phyloP scores from a whole-genome alignment of 177 flowering plant species.

The Tripterygium wilfordii region DNA sequence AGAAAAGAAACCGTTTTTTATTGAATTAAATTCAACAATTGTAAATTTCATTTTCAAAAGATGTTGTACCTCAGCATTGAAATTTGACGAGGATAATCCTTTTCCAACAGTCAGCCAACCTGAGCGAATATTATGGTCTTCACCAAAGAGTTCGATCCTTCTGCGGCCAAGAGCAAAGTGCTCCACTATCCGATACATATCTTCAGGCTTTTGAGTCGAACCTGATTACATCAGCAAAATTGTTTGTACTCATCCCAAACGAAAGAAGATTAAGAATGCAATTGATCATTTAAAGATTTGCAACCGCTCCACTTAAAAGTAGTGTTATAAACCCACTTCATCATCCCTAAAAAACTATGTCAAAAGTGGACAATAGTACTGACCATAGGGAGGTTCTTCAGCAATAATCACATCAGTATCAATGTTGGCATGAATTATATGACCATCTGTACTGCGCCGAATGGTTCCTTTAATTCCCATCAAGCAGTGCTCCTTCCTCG shows the following conservation, averaged over 20 bases:
- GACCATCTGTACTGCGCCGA: conserved; percentile 98
- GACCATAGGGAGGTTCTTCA: conserved; percentile 97
- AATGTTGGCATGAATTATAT: conserved; percentile 98
- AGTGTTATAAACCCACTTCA: too few relatives aligned
- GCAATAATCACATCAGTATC: conserved; percentile 98
- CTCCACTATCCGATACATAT: conserved; percentile 90
- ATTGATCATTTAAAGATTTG: too few relatives aligned
- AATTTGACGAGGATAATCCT: conserved; percentile 86
- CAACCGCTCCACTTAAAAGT: too few relatives aligned
- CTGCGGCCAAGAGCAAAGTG: conserved; percentile 93
- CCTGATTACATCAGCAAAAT: too few relatives aligned
- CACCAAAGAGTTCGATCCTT: conserved; percentile 95
- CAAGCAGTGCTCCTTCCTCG: conserved; percentile 97
- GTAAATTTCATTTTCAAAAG: neutral
- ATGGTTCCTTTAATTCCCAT: conserved; percentile 99
- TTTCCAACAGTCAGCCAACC: conserved; percentile 98
- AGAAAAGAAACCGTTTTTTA: too few relatives aligned
- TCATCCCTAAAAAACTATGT: too few relatives aligned
- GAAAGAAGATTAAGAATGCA: too few relatives aligned
- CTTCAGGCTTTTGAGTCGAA: conserved; percentile 94
- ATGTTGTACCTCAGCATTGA: conserved; percentile 63
- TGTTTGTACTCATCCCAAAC: too few relatives aligned
- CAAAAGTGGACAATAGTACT: too few relatives aligned
- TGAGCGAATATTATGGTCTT: conserved; percentile 93
- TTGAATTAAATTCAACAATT: too few relatives aligned